A percentile compares a stretch with the other conserved stretches of the same genome.
Conservation (phyloP, 1,284 basidiomycete genomes). For the Ganoderma sinense region DNA sequence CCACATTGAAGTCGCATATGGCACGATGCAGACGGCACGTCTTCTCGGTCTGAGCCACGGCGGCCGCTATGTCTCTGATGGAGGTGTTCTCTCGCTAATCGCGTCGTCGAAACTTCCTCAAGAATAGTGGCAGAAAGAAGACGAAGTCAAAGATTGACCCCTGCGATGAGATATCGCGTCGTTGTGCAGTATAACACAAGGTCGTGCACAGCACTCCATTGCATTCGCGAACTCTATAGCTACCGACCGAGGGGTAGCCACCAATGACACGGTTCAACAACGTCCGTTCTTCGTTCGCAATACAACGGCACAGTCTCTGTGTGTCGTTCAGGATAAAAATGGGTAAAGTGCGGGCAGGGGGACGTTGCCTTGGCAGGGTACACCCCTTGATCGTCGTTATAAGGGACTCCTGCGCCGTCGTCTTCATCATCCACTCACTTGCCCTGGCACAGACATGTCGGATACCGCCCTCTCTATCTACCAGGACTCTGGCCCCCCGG, state of each 20-base stretch:
- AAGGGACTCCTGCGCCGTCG: background rate
- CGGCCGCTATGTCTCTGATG: background rate
- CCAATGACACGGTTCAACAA: background rate
- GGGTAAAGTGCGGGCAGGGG: background rate
- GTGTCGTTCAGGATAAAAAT: background rate
- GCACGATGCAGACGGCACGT: background rate
- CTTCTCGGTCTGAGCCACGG: background rate
- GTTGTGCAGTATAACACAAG: background rate
- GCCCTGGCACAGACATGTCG: background rate
- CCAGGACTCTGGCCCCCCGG: conserved; percentile 1
- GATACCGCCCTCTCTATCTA: background rate
- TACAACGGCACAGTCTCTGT: background rate
- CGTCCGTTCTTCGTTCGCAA: no score
- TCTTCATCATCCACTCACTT: background rate
- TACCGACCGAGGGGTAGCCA: background rate
- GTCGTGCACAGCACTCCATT: background rate
- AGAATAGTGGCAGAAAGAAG: background rate
- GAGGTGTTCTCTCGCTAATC: background rate
- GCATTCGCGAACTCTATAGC: background rate
- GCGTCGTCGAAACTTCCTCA: background rate
- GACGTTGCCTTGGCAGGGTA: background rate
- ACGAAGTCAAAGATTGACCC: background rate
- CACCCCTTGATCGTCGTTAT: background rate
- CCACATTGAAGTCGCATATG: background rate
- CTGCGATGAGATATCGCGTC: background rate